phyloP scores from a whole-genome alignment of 352 stramenopile species.

The Pythium diclinum region DNA sequence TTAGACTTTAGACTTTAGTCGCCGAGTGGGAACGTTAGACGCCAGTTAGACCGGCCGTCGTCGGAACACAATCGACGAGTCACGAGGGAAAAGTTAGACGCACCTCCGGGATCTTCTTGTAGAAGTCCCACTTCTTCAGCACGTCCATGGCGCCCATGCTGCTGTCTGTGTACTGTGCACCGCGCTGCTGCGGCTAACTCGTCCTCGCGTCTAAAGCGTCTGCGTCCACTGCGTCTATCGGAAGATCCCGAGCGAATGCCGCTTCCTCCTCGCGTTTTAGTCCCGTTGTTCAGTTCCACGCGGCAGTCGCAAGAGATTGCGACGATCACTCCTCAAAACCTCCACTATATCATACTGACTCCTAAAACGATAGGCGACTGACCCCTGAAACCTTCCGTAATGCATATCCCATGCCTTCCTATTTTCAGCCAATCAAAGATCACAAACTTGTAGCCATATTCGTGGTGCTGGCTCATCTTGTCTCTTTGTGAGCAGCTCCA shows the following conservation, averaged over 20 bases:
- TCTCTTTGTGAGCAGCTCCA: not conserved
- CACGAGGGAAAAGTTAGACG: constrained; percentile 1
- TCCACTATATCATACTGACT: not conserved
- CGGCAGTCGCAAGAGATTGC: not conserved
- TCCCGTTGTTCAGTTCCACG: not conserved
- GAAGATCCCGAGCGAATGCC: not conserved
- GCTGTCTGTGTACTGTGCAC: not conserved
- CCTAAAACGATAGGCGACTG: not conserved
- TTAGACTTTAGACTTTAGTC: not conserved
- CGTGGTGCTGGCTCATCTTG: no score
- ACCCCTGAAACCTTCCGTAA: not conserved
- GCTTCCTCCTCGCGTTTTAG: not conserved
- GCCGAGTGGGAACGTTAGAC: not conserved
- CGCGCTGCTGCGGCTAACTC: not conserved
- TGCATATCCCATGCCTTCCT: not conserved
- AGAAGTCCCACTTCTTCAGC: constrained; percentile 90
- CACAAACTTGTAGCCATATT: not conserved
- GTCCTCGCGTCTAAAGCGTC: not conserved
- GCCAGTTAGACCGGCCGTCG: no score
- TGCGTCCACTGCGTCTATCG: not conserved
- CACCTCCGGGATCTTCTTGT: constrained; percentile 91
- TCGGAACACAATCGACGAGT: no score
- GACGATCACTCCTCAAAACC: not conserved
- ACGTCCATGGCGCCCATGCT: constrained; percentile 84
- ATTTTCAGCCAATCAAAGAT: not conserved